These are phyloP conservation scores for Lepraria neglecta DNA, from an alignment of 495 filamentous ascomycete species.

Conservation along the genomic window DNA sequence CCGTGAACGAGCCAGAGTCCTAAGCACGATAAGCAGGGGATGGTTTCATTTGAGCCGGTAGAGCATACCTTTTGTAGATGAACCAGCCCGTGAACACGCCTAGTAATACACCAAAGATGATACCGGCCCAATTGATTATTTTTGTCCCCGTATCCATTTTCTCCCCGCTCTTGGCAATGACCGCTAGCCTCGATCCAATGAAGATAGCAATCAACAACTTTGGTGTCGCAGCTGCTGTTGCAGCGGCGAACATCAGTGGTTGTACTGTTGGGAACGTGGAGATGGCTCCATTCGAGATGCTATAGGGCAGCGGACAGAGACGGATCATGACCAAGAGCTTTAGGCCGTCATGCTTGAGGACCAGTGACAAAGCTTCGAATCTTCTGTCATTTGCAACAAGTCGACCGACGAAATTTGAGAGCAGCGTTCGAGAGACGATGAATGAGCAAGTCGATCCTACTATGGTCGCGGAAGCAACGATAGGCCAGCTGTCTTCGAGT, in stretches of 20 bases:
- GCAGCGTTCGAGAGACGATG: slow-evolving; percentile 66
- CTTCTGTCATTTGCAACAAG: slow-evolving; percentile 76
- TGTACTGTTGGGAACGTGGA: slow-evolving; percentile 86
- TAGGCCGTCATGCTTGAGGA: slow-evolving; percentile 73
- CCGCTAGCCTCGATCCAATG: slow-evolving; percentile 71
- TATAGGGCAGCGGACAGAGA: slow-evolving; percentile 90
- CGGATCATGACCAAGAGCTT: slow-evolving; percentile 89
- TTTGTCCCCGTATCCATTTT: slow-evolving; percentile 49
- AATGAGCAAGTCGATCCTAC: slow-evolving; percentile 73
- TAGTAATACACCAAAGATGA: slow-evolving; percentile 60
- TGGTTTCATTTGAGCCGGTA: neutral
- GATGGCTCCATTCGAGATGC: slow-evolving; percentile 86
- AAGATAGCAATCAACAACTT: slow-evolving; percentile 92
- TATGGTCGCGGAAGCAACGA: slow-evolving; percentile 72
- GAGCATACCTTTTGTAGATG: slow-evolving; percentile 65
- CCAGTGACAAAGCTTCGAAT: slow-evolving; percentile 63
- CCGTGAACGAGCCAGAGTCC: slow-evolving; percentile 73
- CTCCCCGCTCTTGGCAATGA: slow-evolving; percentile 56
- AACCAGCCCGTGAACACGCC: slow-evolving; percentile 72
- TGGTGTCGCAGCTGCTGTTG: slow-evolving; percentile 70
- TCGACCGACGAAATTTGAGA: slow-evolving; percentile 68
- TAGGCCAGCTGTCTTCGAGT: slow-evolving; percentile 57
- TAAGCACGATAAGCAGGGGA: slow-evolving; percentile 24
- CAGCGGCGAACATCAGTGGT: slow-evolving; percentile 66
- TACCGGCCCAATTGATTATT: slow-evolving; percentile 73